Conservation (phyloP, 169 alveolate genomes). For the Condylostoma magnum region DNA sequence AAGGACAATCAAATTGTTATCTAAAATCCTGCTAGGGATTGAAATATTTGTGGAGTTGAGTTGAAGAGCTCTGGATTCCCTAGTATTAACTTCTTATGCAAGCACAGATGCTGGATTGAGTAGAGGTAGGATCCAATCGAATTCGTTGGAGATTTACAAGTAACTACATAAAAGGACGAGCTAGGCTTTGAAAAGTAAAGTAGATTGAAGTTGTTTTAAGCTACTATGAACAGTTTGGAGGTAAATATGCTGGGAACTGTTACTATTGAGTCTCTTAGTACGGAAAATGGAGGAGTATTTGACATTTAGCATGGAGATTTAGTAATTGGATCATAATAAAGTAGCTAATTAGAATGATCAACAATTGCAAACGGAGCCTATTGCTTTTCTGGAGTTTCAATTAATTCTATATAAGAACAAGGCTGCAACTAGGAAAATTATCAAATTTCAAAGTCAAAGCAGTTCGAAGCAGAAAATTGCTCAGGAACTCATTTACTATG, state of each 20-base stretch:
- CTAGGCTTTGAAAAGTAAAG: not conserved
- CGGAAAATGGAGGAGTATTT: not conserved
- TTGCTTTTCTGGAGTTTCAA: not conserved
- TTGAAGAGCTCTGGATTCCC: not conserved
- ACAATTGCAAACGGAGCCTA: slow-evolving; percentile 4
- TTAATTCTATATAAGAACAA: not conserved
- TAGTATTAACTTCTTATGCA: not conserved
- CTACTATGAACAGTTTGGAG: not conserved
- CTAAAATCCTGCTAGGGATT: not conserved
- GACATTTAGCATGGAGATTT: not conserved
- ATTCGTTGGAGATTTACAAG: not conserved
- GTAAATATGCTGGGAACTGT: not conserved
- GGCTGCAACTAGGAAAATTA: not conserved
- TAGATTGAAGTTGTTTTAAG: not conserved
- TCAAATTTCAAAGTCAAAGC: not conserved
- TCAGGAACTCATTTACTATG: not conserved
- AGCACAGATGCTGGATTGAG: slow-evolving; percentile 19
- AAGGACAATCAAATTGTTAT: not conserved
- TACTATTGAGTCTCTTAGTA: not conserved
- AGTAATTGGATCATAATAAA: not conserved
- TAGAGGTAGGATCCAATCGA: not conserved
- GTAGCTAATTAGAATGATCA: not conserved
- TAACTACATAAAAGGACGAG: not conserved
- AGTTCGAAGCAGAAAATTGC: not conserved
- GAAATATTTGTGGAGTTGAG: not conserved